Evolutionary conservation across 306 rosid species (phyloP), one percentile per base, ranked within the genome.

Genomic region (Betula pendula): DNA sequence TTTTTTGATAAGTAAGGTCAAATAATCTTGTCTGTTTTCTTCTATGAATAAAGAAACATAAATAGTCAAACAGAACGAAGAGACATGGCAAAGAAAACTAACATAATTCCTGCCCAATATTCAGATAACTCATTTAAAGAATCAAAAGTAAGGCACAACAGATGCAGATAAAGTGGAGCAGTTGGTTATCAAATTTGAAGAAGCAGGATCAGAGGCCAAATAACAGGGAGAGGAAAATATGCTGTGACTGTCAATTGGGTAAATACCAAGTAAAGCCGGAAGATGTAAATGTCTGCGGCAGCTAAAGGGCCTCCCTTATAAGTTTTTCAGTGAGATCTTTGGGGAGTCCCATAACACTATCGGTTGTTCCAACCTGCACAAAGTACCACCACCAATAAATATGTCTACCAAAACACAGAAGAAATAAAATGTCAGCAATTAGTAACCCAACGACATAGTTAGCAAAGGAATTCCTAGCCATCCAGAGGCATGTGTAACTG

Each of bases 301-400:
- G 59, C 90, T 90, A 86, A 65, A 92, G 60, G 55, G 86, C 92
- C 71, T 87, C 97, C 83, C 85, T 82, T 33, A 95, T 67, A 53
- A 95, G 98, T 73, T 79, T 89, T 83, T 86, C 89, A 11, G 99
- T 89, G 66, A 91, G 81, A 52, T 82, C 82, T 86, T 87, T 91
- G 29, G 97, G 99, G 71, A 95, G 97, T 81, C 97, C 97, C 97
- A 95, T 92, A 86, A 95, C 97, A 25, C 99, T 95, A 82, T 92
- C 99, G 0, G 90, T 90, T 75, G 97, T 95, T 73, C 99, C 97
- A 68, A 84, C 94, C 96, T 95, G 97, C 87, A 83, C 4, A 66
- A 72, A 35, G 79, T 55, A 73, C 51, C 75, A 73, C 51, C 75
- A 67, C 24, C 87, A 75, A 56, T 74, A 50, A 80, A 73, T 40